phyloP scores from a whole-genome alignment of 495 filamentous ascomycete species.

The Penicillium taxi region DNA sequence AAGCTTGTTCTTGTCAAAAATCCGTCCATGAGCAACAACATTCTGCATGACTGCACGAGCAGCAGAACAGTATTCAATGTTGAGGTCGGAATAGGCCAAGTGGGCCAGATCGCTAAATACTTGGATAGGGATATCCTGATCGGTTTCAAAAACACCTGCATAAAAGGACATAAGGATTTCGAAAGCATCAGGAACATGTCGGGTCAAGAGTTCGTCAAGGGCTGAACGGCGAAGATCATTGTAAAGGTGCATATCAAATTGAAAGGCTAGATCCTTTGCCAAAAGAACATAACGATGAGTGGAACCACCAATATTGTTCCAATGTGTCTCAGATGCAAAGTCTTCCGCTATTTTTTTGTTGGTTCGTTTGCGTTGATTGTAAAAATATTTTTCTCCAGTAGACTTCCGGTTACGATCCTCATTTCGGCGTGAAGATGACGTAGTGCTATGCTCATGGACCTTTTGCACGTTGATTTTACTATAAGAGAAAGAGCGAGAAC shows the following conservation, averaged over 20 bases:
- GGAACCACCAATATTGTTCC: neutral
- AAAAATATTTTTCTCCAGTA: neutral
- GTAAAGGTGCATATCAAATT: constrained; percentile 76
- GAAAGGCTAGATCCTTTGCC: constrained; percentile 72
- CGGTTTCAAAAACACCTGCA: constrained; percentile 43
- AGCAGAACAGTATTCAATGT: neutral
- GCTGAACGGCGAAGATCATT: constrained; percentile 66
- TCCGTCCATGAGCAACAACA: neutral
- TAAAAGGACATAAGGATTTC: constrained; percentile 53
- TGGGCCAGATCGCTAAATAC: constrained; percentile 49
- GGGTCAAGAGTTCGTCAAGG: constrained; percentile 51
- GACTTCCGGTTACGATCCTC: neutral
- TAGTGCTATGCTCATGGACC: neutral
- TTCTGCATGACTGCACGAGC: neutral
- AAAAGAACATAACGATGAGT: constrained; percentile 35
- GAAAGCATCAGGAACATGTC: constrained; percentile 44
- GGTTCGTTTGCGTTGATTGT: neutral
- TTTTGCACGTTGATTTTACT: neutral
- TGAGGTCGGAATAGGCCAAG: constrained; percentile 36
- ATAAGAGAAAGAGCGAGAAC: neutral
- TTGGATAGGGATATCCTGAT: constrained; percentile 39
- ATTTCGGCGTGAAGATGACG: neutral
- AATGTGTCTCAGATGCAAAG: neutral
- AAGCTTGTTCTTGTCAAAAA: neutral
- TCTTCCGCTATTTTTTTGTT: neutral